Conservation (phyloP, 768 basidiomycete species). For the Lactarius sp. region DNA sequence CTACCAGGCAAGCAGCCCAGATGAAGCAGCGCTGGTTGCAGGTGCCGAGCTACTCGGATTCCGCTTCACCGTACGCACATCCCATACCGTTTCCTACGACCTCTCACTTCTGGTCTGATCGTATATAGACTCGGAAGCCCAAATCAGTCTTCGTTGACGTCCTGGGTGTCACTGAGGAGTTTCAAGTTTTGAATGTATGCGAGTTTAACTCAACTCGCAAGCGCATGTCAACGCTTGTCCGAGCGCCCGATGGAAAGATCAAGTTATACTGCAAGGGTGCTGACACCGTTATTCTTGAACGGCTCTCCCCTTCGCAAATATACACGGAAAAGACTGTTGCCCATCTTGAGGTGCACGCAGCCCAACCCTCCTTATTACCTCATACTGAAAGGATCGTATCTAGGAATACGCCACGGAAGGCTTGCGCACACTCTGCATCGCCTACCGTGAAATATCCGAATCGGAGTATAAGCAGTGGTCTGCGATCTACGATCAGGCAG, state of each 20-base stretch:
- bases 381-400: conserved; percentile 11
- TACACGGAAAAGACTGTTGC: conserved; percentile 81
- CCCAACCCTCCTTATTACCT: background rate
- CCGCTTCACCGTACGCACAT: conserved; percentile 77
- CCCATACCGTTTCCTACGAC: background rate
- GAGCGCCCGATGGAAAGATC: conserved; percentile 83
- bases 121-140: conserved; percentile 81
- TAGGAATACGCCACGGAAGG: conserved; percentile 98
- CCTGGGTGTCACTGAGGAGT: conserved; percentile 67
- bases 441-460: conserved; percentile 87
- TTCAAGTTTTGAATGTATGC: conserved; percentile 91
- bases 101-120: conserved; percentile 27
- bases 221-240: conserved; percentile 93
- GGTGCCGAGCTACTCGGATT: conserved; percentile 92
- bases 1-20: conserved; percentile 96
- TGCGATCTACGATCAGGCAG: conserved; percentile 83
- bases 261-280: conserved; percentile 97
- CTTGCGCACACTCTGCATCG: conserved; percentile 92
- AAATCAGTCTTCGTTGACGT: conserved; percentile 90
- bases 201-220: conserved; percentile 99
- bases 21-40: conserved; percentile 92
- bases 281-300: conserved; percentile 94
- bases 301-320: conserved; percentile 78
- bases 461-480: conserved; percentile 91
- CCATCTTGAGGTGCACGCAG: conserved; percentile 75